These are phyloP conservation scores for Penicillium verhagenii DNA, from an alignment of 495 filamentous ascomycete species.

Conservation along the genomic window DNA sequence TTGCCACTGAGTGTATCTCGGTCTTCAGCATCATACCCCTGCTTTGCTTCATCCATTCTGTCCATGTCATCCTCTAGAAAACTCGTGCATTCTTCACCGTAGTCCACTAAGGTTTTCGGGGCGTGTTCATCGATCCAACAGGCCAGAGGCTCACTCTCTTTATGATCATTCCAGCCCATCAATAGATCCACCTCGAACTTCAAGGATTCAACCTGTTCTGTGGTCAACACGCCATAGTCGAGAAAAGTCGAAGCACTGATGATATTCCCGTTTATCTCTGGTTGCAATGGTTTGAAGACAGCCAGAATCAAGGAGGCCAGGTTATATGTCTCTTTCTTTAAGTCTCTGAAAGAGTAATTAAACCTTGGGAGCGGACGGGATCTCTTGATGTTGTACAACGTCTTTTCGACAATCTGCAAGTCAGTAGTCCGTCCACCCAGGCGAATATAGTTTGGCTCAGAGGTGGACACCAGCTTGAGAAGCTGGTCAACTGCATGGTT, in stretches of 20 bases:
- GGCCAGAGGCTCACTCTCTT: conserved; percentile 43
- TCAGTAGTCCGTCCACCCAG: conserved; percentile 77
- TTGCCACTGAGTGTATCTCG: conserved; percentile 53
- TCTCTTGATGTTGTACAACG: conserved; percentile 59
- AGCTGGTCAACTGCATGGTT: conserved; percentile 94
- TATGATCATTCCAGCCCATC: not conserved
- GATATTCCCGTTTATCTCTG: conserved; percentile 17
- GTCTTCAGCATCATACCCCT: conserved; percentile 49
- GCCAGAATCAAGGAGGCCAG: conserved; percentile 45
- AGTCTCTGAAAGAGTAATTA: not conserved
- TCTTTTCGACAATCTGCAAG: conserved; percentile 62
- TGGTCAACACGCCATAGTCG: conserved; percentile 57
- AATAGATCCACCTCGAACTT: not conserved
- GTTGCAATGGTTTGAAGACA: conserved; percentile 49
- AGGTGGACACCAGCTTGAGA: conserved; percentile 61
- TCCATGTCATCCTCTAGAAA: conserved; percentile 62
- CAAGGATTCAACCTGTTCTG: conserved; percentile 57
- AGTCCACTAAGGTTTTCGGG: conserved; percentile 38
- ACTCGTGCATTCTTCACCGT: conserved; percentile 43
- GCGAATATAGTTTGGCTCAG: conserved; percentile 68
- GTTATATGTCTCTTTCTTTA: conserved; percentile 41
- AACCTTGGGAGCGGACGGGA: not conserved
- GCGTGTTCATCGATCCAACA: conserved; percentile 62
- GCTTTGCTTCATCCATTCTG: conserved; percentile 64
- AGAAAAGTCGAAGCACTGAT: conserved; percentile 35